These are phyloP conservation scores for Cucurbita argyrosperma DNA, from an alignment of 306 rosid genomes.

Conservation along the genomic window DNA sequence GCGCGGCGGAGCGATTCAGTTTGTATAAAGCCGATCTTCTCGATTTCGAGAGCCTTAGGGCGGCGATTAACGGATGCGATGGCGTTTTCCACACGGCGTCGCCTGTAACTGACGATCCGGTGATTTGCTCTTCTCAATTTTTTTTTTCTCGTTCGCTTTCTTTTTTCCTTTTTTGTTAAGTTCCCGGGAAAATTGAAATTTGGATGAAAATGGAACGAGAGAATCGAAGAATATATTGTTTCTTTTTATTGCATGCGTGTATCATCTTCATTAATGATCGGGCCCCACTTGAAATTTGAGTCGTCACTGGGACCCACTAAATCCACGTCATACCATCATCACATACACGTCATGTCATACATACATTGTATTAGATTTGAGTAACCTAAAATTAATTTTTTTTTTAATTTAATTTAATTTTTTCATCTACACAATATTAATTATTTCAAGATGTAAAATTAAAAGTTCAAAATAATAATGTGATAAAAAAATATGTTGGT, in stretches of 20 bases:
- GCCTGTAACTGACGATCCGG: slow-evolving; percentile 89
- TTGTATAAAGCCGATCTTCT: slow-evolving; percentile 68
- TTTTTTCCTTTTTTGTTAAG: background rate
- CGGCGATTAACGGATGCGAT: slow-evolving; percentile 46
- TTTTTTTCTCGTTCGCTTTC: background rate
- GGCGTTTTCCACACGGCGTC: slow-evolving; percentile 90
- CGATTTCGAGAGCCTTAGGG: slow-evolving; percentile 38
- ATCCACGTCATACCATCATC: too few species aligned
- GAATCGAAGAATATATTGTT: background rate
- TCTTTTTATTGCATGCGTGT: background rate
- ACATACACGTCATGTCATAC: too few species aligned
- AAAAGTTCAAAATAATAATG: too few species aligned
- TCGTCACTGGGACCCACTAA: too few species aligned
- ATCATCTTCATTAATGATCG: too few species aligned
- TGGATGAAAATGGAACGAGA: background rate
- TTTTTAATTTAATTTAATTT: too few species aligned
- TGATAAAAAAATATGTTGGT: too few species aligned
- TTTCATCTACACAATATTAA: too few species aligned
- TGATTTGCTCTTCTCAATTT: slow-evolving; percentile 1
- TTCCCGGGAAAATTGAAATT: background rate
- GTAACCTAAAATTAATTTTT: too few species aligned
- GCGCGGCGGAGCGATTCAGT: slow-evolving; percentile 62
- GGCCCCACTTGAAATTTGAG: background rate
- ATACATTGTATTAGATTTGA: too few species aligned
- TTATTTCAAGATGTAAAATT: too few species aligned